Percentiles rank a stretch among this genome's conserved stretches.
Conservation (phyloP, 768 basidiomycete genomes). For the Punctularia strigosozonata region DNA sequence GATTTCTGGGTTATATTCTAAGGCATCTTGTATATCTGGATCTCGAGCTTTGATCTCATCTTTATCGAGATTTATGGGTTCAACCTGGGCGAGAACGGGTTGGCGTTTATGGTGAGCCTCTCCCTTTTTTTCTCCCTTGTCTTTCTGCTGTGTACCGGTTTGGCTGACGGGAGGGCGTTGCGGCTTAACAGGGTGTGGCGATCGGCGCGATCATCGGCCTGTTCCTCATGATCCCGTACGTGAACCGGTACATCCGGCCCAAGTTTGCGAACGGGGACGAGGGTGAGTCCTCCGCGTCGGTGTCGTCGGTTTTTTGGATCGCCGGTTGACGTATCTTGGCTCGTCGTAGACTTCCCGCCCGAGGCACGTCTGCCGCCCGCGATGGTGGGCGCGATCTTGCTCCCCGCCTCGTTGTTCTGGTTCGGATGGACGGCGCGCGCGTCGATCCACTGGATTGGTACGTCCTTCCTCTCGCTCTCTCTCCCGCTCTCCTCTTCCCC, state of each 20-base stretch:
- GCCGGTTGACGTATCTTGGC: no score
- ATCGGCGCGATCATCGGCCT: not conserved
- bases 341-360: constrained; percentile 12
- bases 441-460: constrained; percentile 22
- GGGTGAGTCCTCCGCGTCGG: constrained; percentile 7
- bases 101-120: constrained; percentile 19
- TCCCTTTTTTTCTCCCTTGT: no score
- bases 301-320: not conserved
- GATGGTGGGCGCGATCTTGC: constrained; percentile 18
- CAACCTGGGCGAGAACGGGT: constrained; percentile 17
- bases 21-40: constrained; percentile 25
- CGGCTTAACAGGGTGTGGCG: not conserved
- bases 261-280: not conserved
- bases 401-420: constrained; percentile 22
- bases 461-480: constrained; percentile 21
- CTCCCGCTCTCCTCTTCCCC: no score
- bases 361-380: constrained; percentile 22
- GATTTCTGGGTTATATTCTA: no score
- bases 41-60: constrained; percentile 22
- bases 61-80: constrained; percentile 22
- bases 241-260: not conserved
- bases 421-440: constrained; percentile 21
- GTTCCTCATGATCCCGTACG: not conserved
- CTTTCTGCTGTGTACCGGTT: no score
- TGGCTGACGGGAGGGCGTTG: no score